A percentile compares a stretch with the other conserved stretches of the same genome.
Evolutionary conservation across 306 rosid species (phyloP).

Genomic region (Fagus crenata): DNA sequence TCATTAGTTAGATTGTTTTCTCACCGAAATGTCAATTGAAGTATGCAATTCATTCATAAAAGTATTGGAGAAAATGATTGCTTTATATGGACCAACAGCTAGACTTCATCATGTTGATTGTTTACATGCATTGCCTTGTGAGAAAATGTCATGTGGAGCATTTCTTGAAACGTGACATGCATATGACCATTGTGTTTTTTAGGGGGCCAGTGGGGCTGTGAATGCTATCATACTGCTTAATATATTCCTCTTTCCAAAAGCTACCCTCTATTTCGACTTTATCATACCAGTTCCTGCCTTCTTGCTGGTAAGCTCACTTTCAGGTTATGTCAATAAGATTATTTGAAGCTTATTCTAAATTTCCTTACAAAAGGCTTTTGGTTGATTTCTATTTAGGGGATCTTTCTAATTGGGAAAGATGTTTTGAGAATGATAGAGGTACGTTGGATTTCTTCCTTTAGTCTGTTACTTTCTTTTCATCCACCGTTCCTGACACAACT

Average conservation of each 20-base stretch:
- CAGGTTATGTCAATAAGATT: constrained; percentile 21
- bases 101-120: too few species aligned
- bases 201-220: constrained; percentile 96
- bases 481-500: background rate
- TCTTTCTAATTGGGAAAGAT: constrained; percentile 71
- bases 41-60: too few species aligned
- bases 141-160: constrained; percentile 6
- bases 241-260: constrained; percentile 77
- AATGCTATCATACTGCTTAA: constrained; percentile 77
- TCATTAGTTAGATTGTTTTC: too few species aligned
- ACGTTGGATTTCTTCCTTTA: constrained; percentile 18
- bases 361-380: constrained; percentile 31
- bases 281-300: constrained; percentile 84
- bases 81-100: too few species aligned
- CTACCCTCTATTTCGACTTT: constrained; percentile 56
- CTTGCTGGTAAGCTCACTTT: constrained; percentile 54
- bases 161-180: constrained; percentile 25
- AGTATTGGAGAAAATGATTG: too few species aligned
- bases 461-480: constrained; percentile 9
- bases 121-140: too few species aligned
- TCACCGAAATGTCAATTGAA: too few species aligned
- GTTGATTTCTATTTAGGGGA: constrained; percentile 57
- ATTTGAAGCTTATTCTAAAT: constrained; percentile 17
- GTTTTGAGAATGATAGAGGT: constrained; percentile 63
- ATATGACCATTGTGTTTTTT: constrained; percentile 27